Evolutionary conservation across 179 eudicot species (phyloP).

Genomic region (Nepenthes alata): DNA sequence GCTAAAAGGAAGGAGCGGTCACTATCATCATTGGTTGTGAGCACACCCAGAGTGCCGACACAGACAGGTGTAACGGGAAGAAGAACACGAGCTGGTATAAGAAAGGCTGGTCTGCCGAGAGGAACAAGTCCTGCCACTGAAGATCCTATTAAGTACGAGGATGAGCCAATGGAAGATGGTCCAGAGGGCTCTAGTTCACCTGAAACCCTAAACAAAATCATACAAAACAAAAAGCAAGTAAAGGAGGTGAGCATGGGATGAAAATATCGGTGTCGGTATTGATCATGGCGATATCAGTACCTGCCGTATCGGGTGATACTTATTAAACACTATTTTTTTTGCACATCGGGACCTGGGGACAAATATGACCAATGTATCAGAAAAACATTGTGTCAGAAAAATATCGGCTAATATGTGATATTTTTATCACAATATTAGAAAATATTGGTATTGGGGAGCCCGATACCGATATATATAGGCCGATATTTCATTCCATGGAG

Average conservation of each 20-base stretch:
- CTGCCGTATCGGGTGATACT: no score
- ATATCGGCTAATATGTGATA: no score
- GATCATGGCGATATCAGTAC: no score
- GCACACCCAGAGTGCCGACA: conserved; percentile 60
- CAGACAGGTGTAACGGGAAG: conserved; percentile 70
- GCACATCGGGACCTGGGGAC: no score
- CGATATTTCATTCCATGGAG: no score
- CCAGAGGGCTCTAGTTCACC: conserved; percentile 65
- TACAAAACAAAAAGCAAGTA: conserved; percentile 64
- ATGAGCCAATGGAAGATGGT: conserved; percentile 37
- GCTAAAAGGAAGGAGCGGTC: conserved; percentile 86
- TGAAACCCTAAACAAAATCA: conserved; percentile 54
- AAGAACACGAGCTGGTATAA: conserved; percentile 53
- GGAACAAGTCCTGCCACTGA: conserved; percentile 39
- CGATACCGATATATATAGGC: no score
- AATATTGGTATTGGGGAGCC: no score
- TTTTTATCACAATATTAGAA: no score
- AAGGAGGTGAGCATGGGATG: neutral
- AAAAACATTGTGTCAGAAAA: no score
- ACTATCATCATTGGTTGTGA: conserved; percentile 80
- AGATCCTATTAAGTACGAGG: conserved; percentile 47
- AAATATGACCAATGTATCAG: no score
- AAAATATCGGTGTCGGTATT: no score
- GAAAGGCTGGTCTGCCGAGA: conserved; percentile 40
- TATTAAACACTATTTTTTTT: no score